These are phyloP conservation scores for Claviceps fusiformis DNA, from an alignment of 2,329 filamentous ascomycete species.

Conservation along the genomic window DNA sequence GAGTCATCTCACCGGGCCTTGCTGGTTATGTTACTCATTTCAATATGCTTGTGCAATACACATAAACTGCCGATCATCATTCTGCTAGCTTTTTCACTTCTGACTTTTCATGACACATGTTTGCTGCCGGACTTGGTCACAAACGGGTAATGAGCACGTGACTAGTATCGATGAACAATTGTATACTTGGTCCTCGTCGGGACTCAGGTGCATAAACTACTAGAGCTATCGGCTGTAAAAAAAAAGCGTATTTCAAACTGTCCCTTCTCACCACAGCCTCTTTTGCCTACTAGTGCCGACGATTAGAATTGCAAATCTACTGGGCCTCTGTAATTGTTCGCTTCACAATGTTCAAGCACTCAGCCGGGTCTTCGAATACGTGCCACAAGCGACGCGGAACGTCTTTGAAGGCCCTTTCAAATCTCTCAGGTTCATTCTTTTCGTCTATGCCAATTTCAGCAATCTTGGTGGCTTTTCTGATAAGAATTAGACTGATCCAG, in stretches of 20 bases:
- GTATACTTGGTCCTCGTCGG: background rate
- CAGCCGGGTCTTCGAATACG: conserved; percentile 65
- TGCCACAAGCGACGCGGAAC: conserved; percentile 62
- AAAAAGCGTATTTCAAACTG: background rate
- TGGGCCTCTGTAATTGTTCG: conserved; percentile 7
- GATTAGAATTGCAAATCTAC: background rate
- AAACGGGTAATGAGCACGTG: background rate
- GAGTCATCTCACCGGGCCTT: background rate
- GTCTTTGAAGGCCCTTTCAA: conserved; percentile 68
- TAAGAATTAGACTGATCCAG: conserved; percentile 76
- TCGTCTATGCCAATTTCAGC: conserved; percentile 54
- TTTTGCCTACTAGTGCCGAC: background rate
- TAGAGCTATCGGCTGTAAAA: background rate
- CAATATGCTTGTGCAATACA: background rate
- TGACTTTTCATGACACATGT: too few relatives aligned
- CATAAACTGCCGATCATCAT: background rate
- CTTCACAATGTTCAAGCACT: conserved; percentile 33
- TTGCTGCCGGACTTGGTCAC: too few relatives aligned
- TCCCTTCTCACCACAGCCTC: background rate
- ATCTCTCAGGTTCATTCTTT: conserved; percentile 61
- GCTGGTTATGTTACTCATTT: background rate
- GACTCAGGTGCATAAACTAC: background rate
- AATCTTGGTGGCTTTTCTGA: conserved; percentile 69
- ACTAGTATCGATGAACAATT: background rate
- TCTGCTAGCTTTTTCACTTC: background rate